phyloP scores from a whole-genome alignment of 345 rosid genomes.

The Capsella bursapastoris region DNA sequence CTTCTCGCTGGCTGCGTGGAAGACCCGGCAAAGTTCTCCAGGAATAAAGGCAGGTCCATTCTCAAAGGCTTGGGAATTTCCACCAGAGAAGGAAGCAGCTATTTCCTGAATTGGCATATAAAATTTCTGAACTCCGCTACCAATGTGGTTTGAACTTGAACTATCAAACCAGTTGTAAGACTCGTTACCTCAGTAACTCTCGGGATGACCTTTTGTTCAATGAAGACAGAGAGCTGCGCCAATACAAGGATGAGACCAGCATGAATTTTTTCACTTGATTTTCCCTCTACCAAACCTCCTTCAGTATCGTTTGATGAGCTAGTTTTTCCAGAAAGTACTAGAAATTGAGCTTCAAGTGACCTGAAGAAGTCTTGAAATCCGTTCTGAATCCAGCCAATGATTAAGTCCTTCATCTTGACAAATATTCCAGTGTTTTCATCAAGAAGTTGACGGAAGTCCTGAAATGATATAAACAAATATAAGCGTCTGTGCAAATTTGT shows the following conservation, averaged over 20 bases:
- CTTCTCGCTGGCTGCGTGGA: conserved; percentile 81
- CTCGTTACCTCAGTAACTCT: conserved; percentile 83
- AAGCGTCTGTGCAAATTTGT: conserved; percentile 14
- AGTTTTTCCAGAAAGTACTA: conserved; percentile 76
- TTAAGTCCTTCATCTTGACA: conserved; percentile 63
- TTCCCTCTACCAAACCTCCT: conserved; percentile 53
- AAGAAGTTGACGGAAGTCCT: conserved; percentile 87
- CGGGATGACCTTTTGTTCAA: conserved; percentile 87
- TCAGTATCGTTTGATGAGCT: conserved; percentile 57
- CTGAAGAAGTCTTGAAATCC: conserved; percentile 91
- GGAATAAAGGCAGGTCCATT: conserved; percentile 87
- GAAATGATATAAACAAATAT: conserved; percentile 34
- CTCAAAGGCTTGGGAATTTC: conserved; percentile 62
- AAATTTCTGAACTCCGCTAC: conserved; percentile 10
- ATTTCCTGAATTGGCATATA: conserved; percentile 66
- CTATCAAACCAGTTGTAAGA: conserved; percentile 27
- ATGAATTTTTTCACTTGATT: conserved; percentile 59
- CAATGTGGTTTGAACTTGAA: background rate
- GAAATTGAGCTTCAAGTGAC: conserved; percentile 67
- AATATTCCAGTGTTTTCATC: conserved; percentile 67
- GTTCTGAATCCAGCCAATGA: conserved; percentile 83
- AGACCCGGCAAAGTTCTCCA: conserved; percentile 82
- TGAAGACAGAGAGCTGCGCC: conserved; percentile 83
- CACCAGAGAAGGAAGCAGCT: conserved; percentile 81
- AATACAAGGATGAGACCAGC: conserved; percentile 83